A percentile compares a stretch with the other conserved stretches of the same genome.
These are phyloP conservation scores for Phytophthora aleatoria DNA, from an alignment of 352 stramenopile species.

Conservation along the genomic window DNA sequence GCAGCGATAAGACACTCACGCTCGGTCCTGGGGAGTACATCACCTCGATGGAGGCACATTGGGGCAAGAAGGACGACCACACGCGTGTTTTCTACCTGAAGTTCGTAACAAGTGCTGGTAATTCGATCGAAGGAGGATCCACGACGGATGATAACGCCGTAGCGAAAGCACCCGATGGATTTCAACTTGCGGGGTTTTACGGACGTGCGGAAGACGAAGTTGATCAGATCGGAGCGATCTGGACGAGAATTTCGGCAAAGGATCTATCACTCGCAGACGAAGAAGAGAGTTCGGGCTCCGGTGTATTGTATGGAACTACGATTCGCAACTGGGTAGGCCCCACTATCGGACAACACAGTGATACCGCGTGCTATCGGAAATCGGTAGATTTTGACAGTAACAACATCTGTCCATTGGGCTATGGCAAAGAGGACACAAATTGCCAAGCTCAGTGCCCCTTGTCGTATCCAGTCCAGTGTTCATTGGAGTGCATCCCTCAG, in stretches of 20 bases:
- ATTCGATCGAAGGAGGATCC: constrained; percentile 28
- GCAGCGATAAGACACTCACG: constrained; percentile 20
- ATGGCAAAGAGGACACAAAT: constrained; percentile 22
- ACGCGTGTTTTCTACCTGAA: constrained; percentile 31
- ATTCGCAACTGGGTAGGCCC: constrained; percentile 33
- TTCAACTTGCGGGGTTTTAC: constrained; percentile 27
- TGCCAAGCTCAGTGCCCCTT: constrained; percentile 41
- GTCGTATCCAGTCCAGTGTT: constrained; percentile 37
- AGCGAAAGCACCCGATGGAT: constrained; percentile 20
- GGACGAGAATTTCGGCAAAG: constrained; percentile 27
- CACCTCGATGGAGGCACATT: constrained; percentile 28
- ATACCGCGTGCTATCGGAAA: constrained; percentile 32
- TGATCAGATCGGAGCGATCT: constrained; percentile 33
- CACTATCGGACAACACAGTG: constrained; percentile 22
- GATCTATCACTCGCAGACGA: constrained; percentile 18
- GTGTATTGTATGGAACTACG: constrained; percentile 19
- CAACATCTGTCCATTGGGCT: constrained; percentile 33
- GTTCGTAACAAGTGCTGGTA: constrained; percentile 26
- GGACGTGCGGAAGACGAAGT: constrained; percentile 30
- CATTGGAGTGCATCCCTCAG: constrained; percentile 50
- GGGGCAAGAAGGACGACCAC: constrained; percentile 30
- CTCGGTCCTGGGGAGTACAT: constrained; percentile 11
- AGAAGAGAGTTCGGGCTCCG: constrained; percentile 2
- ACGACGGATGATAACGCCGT: constrained; percentile 22
- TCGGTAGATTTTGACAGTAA: constrained; percentile 27